phyloP scores from a whole-genome alignment of 2,329 filamentous ascomycete genomes.

The Ambrosiella beaveri region DNA sequence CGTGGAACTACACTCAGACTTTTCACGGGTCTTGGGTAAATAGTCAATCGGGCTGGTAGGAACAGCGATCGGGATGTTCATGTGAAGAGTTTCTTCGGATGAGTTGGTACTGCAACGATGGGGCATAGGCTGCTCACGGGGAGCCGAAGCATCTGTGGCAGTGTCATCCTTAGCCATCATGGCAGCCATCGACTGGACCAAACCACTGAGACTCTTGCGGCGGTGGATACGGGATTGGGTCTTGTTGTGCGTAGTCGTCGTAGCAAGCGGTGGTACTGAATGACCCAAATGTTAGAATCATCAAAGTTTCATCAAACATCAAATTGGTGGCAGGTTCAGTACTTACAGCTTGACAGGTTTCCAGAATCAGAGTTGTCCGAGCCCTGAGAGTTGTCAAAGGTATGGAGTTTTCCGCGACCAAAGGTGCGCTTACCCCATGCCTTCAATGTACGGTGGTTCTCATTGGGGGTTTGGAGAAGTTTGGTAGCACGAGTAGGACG shows the following conservation, averaged over 20 bases:
- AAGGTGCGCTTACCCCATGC: conserved; percentile 11
- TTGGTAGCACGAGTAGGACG: conserved; percentile 2
- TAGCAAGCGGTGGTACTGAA: neutral
- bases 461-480: conserved; percentile 4
- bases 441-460: conserved; percentile 11
- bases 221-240: conserved; percentile 5
- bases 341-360: neutral
- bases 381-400: conserved; percentile 4
- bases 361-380: conserved; percentile 1
- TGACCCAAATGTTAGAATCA: neutral
- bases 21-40: conserved; percentile 9
- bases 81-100: neutral
- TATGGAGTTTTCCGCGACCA: conserved; percentile 5
- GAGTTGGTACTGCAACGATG: neutral
- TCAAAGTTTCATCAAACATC: neutral
- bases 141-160: neutral
- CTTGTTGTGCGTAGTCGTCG: neutral
- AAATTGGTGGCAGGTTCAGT: neutral
- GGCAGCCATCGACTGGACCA: conserved; percentile 11
- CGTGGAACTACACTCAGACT: conserved; percentile 12
- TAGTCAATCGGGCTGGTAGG: conserved; percentile 6
- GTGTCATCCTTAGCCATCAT: conserved; percentile 5
- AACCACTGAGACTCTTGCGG: conserved; percentile 11
- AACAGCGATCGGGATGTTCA: neutral
- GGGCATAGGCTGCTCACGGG: neutral